Evolutionary conservation across 2,329 filamentous ascomycete genomes (phyloP), one percentile per base, ranked within the genome.

Genomic region (Paracoccidioides lutzii): DNA sequence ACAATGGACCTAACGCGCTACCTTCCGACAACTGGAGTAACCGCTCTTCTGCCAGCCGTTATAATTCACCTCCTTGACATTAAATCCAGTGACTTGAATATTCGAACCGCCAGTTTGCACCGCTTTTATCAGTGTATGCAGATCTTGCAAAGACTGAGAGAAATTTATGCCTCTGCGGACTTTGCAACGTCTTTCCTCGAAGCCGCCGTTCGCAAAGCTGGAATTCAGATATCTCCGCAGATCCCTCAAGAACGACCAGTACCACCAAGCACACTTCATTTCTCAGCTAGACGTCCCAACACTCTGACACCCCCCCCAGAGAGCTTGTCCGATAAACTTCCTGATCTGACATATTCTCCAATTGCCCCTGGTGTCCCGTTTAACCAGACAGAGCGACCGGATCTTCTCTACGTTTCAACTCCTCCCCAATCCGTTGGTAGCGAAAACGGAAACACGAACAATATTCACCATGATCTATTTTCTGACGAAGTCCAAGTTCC

Each of bases 151-250:
- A 85, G 85, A 60, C 78, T 97, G 15, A 83, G 90, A 41, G 89
- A 95, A 65, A 88, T 90, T 35, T 96, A 97, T 65, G 84, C 90
- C 0, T 90, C 90, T 0, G 91, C 91, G n/a, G 90, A 96, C 69
- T 95, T 93, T 64, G 90, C 89, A n/a, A 91, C 88, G 0, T 88
- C 88, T 2, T 96, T 96, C 74, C 78, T 96, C n/a, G 88, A 95
- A 67, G 89, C 90, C 1, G 89, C 90, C 0, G 86, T 95, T 59
- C 84, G 87, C 59, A 94, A 95, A 73, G 88, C 88, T 7, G 83
- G 87, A 56, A 90, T 93, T 59, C 83, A 87, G 55, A 76, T 89
- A 42, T 80, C 79, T 2, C 72, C 77, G 72, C 63, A 70, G 7
- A 64, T 57, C 37, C 64, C 61, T 54, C 45, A 53, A 14, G 57